Evolutionary conservation across 768 basidiomycete species (phyloP).

Genomic region (Lactarius indigo): DNA sequence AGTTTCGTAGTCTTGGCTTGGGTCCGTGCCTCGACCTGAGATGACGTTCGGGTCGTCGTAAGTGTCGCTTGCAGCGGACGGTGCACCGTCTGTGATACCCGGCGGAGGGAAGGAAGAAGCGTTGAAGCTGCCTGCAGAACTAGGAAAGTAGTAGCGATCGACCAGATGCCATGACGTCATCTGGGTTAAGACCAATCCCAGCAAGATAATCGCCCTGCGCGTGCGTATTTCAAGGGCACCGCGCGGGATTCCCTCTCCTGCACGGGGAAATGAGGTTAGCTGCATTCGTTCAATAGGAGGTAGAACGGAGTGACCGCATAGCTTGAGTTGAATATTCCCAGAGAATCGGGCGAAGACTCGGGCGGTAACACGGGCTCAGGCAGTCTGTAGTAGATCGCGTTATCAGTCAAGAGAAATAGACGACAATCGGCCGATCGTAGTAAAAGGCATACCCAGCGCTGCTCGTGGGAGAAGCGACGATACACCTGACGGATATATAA

Average conservation of each 20-base stretch:
- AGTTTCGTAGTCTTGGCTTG: too few relatives aligned
- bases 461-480: background rate
- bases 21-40: background rate
- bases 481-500: conserved; percentile 38
- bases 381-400: background rate
- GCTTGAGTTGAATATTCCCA: conserved; percentile 28
- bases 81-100: background rate
- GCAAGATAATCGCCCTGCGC: conserved; percentile 30
- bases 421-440: background rate
- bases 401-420: background rate
- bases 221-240: conserved; percentile 33
- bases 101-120: background rate
- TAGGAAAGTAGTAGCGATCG: conserved; percentile 26
- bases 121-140: conserved; percentile 20
- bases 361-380: background rate
- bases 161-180: conserved; percentile 29
- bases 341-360: conserved; percentile 4
- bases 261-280: background rate
- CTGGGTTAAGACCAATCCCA: conserved; percentile 34
- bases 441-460: background rate
- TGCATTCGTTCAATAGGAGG: background rate
- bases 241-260: conserved; percentile 31
- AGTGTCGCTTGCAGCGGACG: background rate
- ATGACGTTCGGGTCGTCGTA: background rate
- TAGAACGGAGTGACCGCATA: conserved; percentile 25